These are phyloP conservation scores for Eucalyptus regnans DNA, from an alignment of 345 rosid species.

Conservation along the genomic window DNA sequence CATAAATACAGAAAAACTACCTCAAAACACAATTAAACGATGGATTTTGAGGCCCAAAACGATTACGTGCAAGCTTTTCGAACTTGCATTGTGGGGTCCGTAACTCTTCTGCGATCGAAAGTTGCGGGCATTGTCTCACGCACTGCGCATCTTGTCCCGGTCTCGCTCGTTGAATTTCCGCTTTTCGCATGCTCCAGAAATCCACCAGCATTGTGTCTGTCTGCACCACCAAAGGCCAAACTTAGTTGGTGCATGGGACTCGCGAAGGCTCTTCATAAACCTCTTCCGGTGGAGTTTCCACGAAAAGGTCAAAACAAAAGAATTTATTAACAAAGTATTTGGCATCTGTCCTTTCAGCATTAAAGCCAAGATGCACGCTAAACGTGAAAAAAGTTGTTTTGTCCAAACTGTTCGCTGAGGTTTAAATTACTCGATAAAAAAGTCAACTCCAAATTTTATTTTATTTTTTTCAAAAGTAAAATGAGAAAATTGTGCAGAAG, in stretches of 20 bases:
- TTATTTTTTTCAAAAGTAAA: background rate
- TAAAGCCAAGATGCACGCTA: background rate
- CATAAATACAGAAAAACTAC: background rate
- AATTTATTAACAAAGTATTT: background rate
- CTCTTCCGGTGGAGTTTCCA: background rate
- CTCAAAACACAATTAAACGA: no score
- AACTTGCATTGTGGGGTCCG: no score
- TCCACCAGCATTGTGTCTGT: background rate
- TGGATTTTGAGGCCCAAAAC: no score
- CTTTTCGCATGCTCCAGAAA: background rate
- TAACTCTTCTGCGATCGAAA: no score
- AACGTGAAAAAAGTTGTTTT: background rate
- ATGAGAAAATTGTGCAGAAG: background rate
- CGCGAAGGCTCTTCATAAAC: background rate
- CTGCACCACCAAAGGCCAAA: background rate
- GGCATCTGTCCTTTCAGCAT: background rate
- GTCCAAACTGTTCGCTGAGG: background rate
- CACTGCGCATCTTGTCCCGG: no score
- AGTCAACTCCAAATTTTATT: background rate
- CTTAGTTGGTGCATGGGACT: background rate
- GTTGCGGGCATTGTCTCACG: background rate
- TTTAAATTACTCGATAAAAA: background rate
- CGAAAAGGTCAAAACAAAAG: background rate
- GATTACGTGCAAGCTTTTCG: no score
- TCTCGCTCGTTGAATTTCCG: no score